phyloP scores from a whole-genome alignment of 768 basidiomycete species.

The Amanita jacksonii region DNA sequence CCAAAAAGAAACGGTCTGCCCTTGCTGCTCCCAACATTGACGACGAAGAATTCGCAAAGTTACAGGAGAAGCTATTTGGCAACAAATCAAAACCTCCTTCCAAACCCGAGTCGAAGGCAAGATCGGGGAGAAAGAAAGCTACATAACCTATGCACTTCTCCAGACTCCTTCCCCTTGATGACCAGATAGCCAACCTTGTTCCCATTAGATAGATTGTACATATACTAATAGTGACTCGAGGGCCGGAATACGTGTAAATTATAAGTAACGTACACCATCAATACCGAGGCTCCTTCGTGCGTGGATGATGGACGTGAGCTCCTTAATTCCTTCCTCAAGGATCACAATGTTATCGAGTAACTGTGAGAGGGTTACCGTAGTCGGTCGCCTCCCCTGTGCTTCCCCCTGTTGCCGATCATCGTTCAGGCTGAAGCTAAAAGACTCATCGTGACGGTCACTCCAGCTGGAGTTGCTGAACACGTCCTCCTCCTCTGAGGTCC shows the following conservation, averaged over 20 bases:
- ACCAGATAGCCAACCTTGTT: too few species aligned
- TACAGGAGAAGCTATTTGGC: constrained; percentile 49
- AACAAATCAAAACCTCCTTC: constrained; percentile 27
- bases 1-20: constrained; percentile 40
- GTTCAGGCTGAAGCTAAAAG: neutral
- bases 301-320: constrained; percentile 78
- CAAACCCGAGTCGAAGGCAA: constrained; percentile 15
- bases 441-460: constrained; percentile 19
- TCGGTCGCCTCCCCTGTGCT: constrained; percentile 18
- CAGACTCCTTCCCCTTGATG: neutral
- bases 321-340: constrained; percentile 92
- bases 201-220: constrained; percentile 4
- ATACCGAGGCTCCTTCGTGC: constrained; percentile 78
- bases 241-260: constrained; percentile 14
- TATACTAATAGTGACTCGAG: constrained; percentile 8
- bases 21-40: constrained; percentile 47
- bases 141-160: constrained; percentile 6
- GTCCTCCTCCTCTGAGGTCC: constrained; percentile 60
- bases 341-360: constrained; percentile 92
- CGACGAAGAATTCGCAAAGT: constrained; percentile 53
- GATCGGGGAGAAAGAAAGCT: constrained; percentile 25
- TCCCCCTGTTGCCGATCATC: constrained; percentile 23
- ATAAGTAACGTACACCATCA: constrained; percentile 71
- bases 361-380: constrained; percentile 65
- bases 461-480: constrained; percentile 53